Base-by-base conservation (phyloP, 2,329 filamentous ascomycete species). In the Aspergillaceae sp. region DNA sequence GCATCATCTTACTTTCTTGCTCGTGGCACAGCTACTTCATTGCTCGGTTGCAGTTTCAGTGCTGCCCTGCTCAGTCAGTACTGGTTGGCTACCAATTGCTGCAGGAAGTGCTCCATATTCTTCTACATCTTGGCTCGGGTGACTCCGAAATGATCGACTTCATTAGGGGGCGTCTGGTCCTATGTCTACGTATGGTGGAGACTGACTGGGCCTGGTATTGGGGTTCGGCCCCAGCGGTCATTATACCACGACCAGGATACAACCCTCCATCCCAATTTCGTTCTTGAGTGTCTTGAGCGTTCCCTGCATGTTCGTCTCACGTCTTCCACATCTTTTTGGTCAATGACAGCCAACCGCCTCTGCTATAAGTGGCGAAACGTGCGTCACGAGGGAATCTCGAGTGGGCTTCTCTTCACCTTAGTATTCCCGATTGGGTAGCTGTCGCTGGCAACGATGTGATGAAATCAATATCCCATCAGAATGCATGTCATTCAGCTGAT, bases 401-500 rank as follows among this genome's bases (percentile, higher is more conserved):
- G 60, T 65, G 61, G 58, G 53, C 56, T 56, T 37, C 40, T 42
- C 45, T 55, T 51, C 51, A 49, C 38, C 45, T 48, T 52, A 28
- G 44, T 43, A 37, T 6, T 9, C 10, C 6, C 35, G 3, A 11
- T 26, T 1, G 46, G 47, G 43, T 51, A 45, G 40, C 47, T 42
- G 40, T 46, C 49, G 30, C 42, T 50, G 33, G 36, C 42, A 49
- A 48, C 53, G 50, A 51, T 47, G 51, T 52, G 52, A 55, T 49
- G 54, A 52, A 49, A 46, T 46, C 48, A 48, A 44, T 45, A 41
- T 51, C 45, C 36, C 47, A 48, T 50, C 45, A 47, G 42, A 48
- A 58, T 56, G 54, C 57, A 54, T 60, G 59, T 54, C 54, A 51
- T 67, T 68, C 65, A 68, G 65, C 64, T 68, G 65, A 68, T 66